A percentile compares a stretch with the other conserved stretches of the same genome.
phyloP scores from a whole-genome alignment of 345 rosid species.

The Lepidium didymum region DNA sequence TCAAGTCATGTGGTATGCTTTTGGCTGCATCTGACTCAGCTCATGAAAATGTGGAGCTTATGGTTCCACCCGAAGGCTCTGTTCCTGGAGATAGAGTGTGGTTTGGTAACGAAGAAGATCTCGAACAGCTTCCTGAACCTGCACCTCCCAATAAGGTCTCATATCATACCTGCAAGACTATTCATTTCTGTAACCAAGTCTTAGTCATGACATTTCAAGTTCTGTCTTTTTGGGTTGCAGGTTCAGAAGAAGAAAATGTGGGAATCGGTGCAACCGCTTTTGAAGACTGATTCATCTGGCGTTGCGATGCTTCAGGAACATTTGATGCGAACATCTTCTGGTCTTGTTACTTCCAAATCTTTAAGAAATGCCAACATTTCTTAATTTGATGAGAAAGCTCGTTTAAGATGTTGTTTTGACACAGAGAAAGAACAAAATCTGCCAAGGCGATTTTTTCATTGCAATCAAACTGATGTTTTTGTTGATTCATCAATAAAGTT shows the following conservation, averaged over 20 bases:
- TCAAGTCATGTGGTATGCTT: constrained; percentile 87
- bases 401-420: constrained; percentile 7
- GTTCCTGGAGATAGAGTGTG: constrained; percentile 77
- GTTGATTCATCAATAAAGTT: not conserved
- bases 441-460: not conserved
- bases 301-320: constrained; percentile 50
- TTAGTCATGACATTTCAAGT: not conserved
- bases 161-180: not conserved
- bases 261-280: constrained; percentile 83
- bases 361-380: constrained; percentile 68
- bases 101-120: constrained; percentile 66
- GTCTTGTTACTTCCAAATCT: constrained; percentile 47
- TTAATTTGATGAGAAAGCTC: constrained; percentile 16
- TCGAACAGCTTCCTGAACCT: constrained; percentile 46
- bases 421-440: constrained; percentile 5
- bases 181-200: not conserved
- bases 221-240: constrained; percentile 29
- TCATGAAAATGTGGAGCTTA: constrained; percentile 77
- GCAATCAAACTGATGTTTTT: constrained; percentile 16
- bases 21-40: constrained; percentile 78
- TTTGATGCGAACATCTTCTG: constrained; percentile 64
- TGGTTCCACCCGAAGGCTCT: constrained; percentile 66
- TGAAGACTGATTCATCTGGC: constrained; percentile 61
- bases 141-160: constrained; percentile 75
- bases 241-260: constrained; percentile 88